Base-by-base conservation (phyloP, 73 alveolate species). In the Paramecium biaurelia region DNA sequence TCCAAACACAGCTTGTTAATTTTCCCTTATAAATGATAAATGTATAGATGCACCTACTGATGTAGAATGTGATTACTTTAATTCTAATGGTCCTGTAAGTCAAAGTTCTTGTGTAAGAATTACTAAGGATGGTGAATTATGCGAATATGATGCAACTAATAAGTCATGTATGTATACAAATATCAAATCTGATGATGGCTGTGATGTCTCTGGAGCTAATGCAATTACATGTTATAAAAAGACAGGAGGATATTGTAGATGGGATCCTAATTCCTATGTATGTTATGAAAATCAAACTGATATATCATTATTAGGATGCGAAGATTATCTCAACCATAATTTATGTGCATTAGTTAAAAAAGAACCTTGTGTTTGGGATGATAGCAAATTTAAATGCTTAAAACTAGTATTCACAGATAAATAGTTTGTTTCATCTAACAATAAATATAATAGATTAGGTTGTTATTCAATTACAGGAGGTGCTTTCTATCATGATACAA, bases 351-450 rank as follows among this genome's bases (percentile, higher is more conserved):
- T 14, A 2, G 45, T 79, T 2, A 79, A 76, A n/a, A 79, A 79
- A 21, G 70, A 79, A 24, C 76, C 90, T 20, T 79, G 90, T 43
- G 7, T 14, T 24, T 79, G 90, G 76, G 90, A 79, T 79, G 18
- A 18, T 79, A 47, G 68, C 26, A 53, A 53, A 53, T 53, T 53
- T 20, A 53, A 53, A 53, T 53, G 68, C 68, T 18, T 53, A 53
- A 53, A 53, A 53, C 3, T 53, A 4, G 18, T 15, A n/a, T 53
- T 7, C 3, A 53, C 28, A n/a, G 68, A 53, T 53, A 53, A 53
- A 53, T 53, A 53, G 9, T 53, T 53, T 12, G 68, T 53, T 18
- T 53, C 34, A 53, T 53, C 28, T 4, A 18, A 53, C 3, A 53
- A 53, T 53, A 18, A 7, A 53, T 53, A 53, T 20, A 53, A 53